Evolutionary conservation across 129 eudicot species (phyloP).

Genomic region (Flaveria linearis): DNA sequence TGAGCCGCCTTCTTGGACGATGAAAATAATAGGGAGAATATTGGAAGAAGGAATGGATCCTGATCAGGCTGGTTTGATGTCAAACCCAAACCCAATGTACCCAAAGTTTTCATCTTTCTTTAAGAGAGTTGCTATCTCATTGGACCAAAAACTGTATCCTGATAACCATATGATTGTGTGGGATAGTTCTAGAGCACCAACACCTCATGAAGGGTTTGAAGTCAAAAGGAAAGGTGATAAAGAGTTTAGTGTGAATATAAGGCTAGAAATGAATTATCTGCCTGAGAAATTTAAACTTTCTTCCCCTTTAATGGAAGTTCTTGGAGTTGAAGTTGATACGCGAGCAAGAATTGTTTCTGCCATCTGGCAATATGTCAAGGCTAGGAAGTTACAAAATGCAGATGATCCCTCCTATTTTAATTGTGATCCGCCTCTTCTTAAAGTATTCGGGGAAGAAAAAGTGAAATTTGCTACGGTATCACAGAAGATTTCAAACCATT

Average conservation of each 20-base stretch:
- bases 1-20: conserved; percentile 86
- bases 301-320: conserved; percentile 72
- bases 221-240: conserved; percentile 89
- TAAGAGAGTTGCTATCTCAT: conserved; percentile 64
- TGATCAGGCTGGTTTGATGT: conserved; percentile 72
- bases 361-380: conserved; percentile 93
- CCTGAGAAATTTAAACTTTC: conserved; percentile 91
- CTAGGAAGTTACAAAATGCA: conserved; percentile 72
- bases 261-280: conserved; percentile 75
- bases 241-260: conserved; percentile 65
- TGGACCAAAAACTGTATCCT: conserved; percentile 85
- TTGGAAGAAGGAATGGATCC: conserved; percentile 93
- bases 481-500: conserved; percentile 69
- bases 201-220: conserved; percentile 93
- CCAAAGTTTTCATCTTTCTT: conserved; percentile 90
- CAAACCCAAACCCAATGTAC: conserved; percentile 60
- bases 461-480: conserved; percentile 72
- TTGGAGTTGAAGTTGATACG: conserved; percentile 89
- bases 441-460: conserved; percentile 79
- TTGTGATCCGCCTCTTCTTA: conserved; percentile 83
- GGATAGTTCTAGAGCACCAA: conserved; percentile 83
- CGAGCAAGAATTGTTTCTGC: conserved; percentile 83
- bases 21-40: conserved; percentile 82
- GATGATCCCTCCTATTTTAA: conserved; percentile 78
- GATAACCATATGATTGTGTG: conserved; percentile 84